These are phyloP conservation scores for Umbelopsis vinacea DNA, from an alignment of 192 early-diverging fungal genomes.

Conservation along the genomic window DNA sequence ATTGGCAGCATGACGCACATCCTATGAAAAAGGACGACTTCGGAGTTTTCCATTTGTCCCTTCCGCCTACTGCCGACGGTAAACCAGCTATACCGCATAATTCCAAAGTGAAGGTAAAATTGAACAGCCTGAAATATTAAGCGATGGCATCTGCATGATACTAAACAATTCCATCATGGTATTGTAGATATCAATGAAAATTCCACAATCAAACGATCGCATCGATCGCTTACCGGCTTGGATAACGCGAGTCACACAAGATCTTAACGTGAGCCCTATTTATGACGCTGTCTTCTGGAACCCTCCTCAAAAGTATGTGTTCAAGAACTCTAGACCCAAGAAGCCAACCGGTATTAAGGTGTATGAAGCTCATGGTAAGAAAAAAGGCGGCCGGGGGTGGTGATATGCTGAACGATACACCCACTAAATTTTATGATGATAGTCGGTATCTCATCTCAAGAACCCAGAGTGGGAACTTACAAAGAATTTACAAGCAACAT, in stretches of 20 bases:
- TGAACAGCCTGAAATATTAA: neutral
- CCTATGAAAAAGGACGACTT: slow-evolving; percentile 80
- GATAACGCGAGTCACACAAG: slow-evolving; percentile 88
- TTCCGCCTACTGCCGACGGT: slow-evolving; percentile 69
- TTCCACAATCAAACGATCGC: slow-evolving; percentile 65
- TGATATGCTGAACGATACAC: too few species aligned
- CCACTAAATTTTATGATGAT: neutral
- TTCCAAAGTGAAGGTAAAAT: slow-evolving; percentile 84
- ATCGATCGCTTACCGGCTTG: slow-evolving; percentile 93
- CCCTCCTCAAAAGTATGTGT: slow-evolving; percentile 78
- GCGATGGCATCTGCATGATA: neutral
- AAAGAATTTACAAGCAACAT: slow-evolving; percentile 87
- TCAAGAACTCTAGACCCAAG: slow-evolving; percentile 76
- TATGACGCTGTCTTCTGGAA: slow-evolving; percentile 97
- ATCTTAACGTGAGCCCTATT: slow-evolving; percentile 72
- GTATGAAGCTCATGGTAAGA: slow-evolving; percentile 91
- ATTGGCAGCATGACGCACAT: slow-evolving; percentile 80
- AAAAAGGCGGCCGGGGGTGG: too few species aligned
- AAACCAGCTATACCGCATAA: slow-evolving; percentile 78
- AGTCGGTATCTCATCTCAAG: slow-evolving; percentile 93
- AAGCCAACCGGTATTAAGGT: slow-evolving; percentile 72
- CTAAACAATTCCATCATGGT: neutral
- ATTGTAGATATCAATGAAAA: slow-evolving; percentile 74
- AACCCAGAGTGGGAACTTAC: slow-evolving; percentile 81
- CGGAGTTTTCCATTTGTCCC: slow-evolving; percentile 81